These are phyloP conservation scores for Nannizzia gypsea DNA, from an alignment of 2,329 filamentous ascomycete genomes.

Conservation along the genomic window DNA sequence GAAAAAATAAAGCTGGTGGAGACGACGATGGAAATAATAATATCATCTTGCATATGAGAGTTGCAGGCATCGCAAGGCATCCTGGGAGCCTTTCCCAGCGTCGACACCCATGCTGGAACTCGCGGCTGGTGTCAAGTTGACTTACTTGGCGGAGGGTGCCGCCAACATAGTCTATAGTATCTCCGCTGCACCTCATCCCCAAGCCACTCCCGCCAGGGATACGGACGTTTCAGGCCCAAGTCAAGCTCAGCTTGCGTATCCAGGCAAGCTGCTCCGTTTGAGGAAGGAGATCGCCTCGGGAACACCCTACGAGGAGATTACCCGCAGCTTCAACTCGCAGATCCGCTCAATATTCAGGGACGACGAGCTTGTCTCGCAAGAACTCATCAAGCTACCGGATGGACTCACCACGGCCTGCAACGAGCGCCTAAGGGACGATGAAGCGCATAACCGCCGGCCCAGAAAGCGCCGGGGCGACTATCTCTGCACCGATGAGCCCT, in stretches of 20 bases:
- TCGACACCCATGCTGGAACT: conserved; percentile 22
- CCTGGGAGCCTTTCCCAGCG: not conserved
- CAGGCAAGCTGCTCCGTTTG: conserved; percentile 47
- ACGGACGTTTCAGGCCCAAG: not conserved
- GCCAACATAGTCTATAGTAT: conserved; percentile 66
- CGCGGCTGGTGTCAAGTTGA: conserved; percentile 24
- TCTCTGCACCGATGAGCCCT: conserved; percentile 44
- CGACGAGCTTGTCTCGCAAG: conserved; percentile 46
- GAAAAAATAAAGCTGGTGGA: not conserved
- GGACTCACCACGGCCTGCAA: conserved; percentile 42
- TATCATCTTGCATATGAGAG: not conserved
- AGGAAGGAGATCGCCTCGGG: conserved; percentile 46
- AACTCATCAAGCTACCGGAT: conserved; percentile 39
- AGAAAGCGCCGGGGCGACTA: conserved; percentile 41
- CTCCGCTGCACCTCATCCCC: conserved; percentile 23
- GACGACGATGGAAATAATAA: not conserved
- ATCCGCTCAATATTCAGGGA: conserved; percentile 46
- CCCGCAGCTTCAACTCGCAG: conserved; percentile 27
- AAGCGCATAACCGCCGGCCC: conserved; percentile 34
- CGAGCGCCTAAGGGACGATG: conserved; percentile 39
- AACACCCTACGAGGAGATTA: conserved; percentile 40
- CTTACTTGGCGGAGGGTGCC: conserved; percentile 55
- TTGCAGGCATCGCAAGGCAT: conserved; percentile 14
- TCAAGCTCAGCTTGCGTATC: not conserved
- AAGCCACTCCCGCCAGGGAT: no score